A percentile compares a stretch with the other conserved stretches of the same genome.
phyloP scores from a whole-genome alignment of 169 alveolate genomes.

The Plasmodium gonderi region DNA sequence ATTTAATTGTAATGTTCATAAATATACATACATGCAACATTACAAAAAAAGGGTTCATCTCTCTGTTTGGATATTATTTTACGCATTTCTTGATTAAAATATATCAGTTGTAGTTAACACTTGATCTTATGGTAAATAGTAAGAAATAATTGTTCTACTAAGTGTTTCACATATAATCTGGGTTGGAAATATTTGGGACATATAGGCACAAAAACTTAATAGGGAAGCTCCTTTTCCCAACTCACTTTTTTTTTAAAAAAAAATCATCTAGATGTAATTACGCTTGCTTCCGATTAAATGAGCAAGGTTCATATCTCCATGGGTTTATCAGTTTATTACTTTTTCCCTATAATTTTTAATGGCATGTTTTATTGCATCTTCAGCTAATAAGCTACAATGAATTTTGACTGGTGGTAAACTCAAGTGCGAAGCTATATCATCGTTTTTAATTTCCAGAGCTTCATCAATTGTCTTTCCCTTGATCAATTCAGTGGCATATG shows the following conservation, averaged over 20 bases:
- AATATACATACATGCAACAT: not conserved
- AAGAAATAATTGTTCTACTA: not conserved
- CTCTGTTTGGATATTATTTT: not conserved
- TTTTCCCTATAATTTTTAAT: slow-evolving; percentile 89
- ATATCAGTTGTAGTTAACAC: not conserved
- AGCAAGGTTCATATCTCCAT: not conserved
- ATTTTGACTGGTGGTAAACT: slow-evolving; percentile 99
- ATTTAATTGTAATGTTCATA: not conserved
- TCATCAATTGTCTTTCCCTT: slow-evolving; percentile 96
- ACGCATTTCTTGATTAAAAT: not conserved
- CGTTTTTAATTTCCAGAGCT: slow-evolving; percentile 94
- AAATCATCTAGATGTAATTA: not conserved
- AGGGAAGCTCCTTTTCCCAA: not conserved
- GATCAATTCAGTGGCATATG: slow-evolving; percentile 97
- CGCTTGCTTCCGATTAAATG: not conserved
- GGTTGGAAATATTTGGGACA: not conserved
- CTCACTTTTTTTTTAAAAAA: not conserved
- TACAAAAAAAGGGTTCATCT: not conserved
- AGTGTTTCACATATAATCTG: not conserved
- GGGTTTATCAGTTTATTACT: slow-evolving; percentile 73
- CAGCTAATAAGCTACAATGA: slow-evolving; percentile 98
- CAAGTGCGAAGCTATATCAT: slow-evolving; percentile 93
- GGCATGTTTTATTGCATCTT: slow-evolving; percentile 98
- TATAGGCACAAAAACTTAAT: not conserved
- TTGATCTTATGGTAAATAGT: not conserved